Evolutionary conservation across 225 moss, liverwort and hornwort genomes (phyloP).

Genomic region (Pseudisothecium myosuroides): DNA sequence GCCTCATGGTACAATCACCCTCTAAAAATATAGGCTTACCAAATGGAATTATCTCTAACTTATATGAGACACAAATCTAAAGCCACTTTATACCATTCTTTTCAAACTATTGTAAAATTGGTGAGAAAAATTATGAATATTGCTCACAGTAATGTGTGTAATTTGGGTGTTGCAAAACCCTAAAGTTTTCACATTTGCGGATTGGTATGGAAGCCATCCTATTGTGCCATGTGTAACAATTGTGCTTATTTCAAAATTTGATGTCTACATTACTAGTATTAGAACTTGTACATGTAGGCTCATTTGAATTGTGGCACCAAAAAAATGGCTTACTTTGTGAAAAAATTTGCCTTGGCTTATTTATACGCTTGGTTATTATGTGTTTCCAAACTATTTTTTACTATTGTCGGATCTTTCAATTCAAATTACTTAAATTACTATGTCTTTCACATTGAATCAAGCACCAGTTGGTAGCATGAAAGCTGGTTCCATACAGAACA

Average conservation of each 20-base stretch:
- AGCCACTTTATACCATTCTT: not conserved
- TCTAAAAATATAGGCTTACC: not conserved
- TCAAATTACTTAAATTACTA: not conserved
- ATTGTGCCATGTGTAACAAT: not conserved
- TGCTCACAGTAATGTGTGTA: not conserved
- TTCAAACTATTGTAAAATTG: not conserved
- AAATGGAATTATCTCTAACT: not conserved
- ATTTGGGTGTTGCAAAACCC: not conserved
- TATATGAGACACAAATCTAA: not conserved
- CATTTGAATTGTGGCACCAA: too few species aligned
- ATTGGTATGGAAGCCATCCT: not conserved
- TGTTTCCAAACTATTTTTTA: not conserved
- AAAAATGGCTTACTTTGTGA: too few species aligned
- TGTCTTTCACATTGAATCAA: accelerated
- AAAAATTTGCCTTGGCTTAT: too few species aligned
- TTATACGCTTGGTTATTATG: not conserved
- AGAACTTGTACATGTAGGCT: too few species aligned
- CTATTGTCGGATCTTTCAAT: not conserved
- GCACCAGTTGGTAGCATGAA: not conserved
- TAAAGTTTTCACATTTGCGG: not conserved
- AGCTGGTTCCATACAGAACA: not conserved
- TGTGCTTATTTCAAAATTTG: not conserved
- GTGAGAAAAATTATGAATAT: not conserved
- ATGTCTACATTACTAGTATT: not conserved
- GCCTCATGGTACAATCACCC: accelerated